These are phyloP conservation scores for Apostasia ramifera DNA, from an alignment of 106 monocot species.

Conservation along the genomic window DNA sequence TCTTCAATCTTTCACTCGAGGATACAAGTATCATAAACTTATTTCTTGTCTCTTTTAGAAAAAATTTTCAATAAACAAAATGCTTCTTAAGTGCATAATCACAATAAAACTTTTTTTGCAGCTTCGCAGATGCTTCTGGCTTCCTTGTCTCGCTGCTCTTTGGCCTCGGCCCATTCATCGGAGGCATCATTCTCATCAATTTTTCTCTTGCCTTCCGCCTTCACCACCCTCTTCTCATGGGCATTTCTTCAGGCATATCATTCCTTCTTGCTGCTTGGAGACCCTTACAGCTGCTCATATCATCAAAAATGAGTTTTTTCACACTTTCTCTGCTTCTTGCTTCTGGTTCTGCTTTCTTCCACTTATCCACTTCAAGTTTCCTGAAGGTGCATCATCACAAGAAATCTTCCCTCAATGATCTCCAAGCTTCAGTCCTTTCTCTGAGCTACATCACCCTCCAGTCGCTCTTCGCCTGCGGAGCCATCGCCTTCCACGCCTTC, in stretches of 20 bases:
- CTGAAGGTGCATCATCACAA: conserved; percentile 37
- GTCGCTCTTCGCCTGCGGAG: conserved; percentile 78
- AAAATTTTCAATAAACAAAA: background rate
- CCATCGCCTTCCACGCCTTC: conserved; percentile 70
- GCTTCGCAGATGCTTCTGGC: conserved; percentile 77
- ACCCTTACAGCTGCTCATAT: conserved; percentile 64
- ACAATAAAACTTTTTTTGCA: conserved; percentile 21
- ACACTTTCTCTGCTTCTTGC: conserved; percentile 40
- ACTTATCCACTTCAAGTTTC: conserved; percentile 33
- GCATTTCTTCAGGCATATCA: conserved; percentile 78
- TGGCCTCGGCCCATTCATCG: conserved; percentile 89
- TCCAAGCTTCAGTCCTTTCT: conserved; percentile 34
- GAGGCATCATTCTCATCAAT: conserved; percentile 61
- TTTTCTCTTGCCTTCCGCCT: conserved; percentile 49
- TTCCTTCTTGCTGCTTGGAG: conserved; percentile 79
- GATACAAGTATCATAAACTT: conserved; percentile 37
- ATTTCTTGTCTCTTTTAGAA: background rate
- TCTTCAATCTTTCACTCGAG: conserved; percentile 48
- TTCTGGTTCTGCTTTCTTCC: conserved; percentile 41
- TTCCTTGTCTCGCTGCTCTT: conserved; percentile 79
- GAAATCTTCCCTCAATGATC: conserved; percentile 46
- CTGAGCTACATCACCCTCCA: conserved; percentile 72
- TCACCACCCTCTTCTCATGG: conserved; percentile 68
- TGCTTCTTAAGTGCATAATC: background rate
- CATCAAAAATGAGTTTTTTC: conserved; percentile 64